Evolutionary conservation across 2,329 filamentous ascomycete genomes (phyloP), one percentile per base, ranked within the genome.

Genomic region (Harringtonia lauricola): DNA sequence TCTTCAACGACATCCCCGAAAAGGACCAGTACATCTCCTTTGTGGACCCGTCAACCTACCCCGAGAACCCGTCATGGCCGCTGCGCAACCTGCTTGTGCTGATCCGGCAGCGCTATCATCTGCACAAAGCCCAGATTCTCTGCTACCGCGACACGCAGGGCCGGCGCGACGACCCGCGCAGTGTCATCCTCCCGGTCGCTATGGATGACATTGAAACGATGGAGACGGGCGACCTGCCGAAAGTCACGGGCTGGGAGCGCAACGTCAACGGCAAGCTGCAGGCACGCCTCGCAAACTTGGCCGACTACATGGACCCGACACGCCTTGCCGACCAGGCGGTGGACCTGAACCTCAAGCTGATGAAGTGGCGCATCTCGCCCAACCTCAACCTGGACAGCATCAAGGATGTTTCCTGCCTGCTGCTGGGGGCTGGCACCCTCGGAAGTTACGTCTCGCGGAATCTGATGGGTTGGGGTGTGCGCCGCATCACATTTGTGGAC

Each of bases 331-430:
- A 96, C 58, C 88, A 94, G 59, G 88, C 89, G 1, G 90, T 96
- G 10, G 92, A 98, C 57, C 72, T 98, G 46, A 98, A 98, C 57
- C 71, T 96, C 47, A 96, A 96, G 64, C 73, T 98, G 46, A 98
- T 98, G 81, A 98, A 95, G 65, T 98, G 92, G 92, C 81, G 92
- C 33, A 87, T 98, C 55, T 86, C 88, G 8, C 92, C 92, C 0
- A 81, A 81, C 41, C 74, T 98, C 34, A 76, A 96, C 58, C 75
- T 98, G 10, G 88, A 95, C 26, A 76, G 76, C 26, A 89, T 96
- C 58, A 95, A 95, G 57, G 76, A 82, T 45, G 90, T 87, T 4
- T 94, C 81, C 57, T 98, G 92, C 57, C 73, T 98, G 15, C 68
- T 98, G 3, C 76, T 98, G 2, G 92, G 92, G 5, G 88, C 92